Percentiles rank a stretch among this genome's conserved stretches.
These are phyloP conservation scores for Sherardia arvensis DNA, from an alignment of 257 asterid genomes.

Conservation along the genomic window DNA sequence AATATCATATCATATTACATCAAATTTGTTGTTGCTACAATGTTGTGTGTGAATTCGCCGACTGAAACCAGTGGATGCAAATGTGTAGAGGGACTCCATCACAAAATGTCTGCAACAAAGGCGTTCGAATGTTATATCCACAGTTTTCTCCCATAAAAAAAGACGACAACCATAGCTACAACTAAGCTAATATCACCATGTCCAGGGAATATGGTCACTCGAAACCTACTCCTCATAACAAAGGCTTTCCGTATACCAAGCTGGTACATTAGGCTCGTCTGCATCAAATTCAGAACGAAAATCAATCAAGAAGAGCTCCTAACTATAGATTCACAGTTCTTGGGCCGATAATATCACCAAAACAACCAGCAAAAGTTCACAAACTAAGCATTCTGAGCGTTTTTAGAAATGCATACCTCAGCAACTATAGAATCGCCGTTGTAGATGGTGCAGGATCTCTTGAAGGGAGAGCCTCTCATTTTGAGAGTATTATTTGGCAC, in stretches of 20 bases:
- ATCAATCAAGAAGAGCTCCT: not conserved
- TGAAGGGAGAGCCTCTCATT: slow-evolving; percentile 85
- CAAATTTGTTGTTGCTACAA: not conserved
- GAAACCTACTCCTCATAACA: slow-evolving; percentile 67
- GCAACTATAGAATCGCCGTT: slow-evolving; percentile 63
- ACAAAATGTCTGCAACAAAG: too few species aligned
- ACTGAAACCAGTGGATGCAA: not conserved
- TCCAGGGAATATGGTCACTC: slow-evolving; percentile 81
- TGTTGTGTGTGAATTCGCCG: not conserved
- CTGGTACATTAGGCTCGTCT: slow-evolving; percentile 86
- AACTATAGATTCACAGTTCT: not conserved
- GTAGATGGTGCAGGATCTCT: slow-evolving; percentile 83
- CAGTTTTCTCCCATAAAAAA: slow-evolving; percentile 64
- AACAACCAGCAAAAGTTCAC: not conserved
- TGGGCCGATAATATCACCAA: not conserved
- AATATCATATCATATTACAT: too few species aligned
- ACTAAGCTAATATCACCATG: slow-evolving; percentile 40
- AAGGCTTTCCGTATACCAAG: slow-evolving; percentile 54
- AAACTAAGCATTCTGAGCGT: too few species aligned
- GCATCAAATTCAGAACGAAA: slow-evolving; percentile 22
- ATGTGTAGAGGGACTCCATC: not conserved
- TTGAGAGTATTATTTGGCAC: slow-evolving; percentile 35
- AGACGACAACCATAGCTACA: slow-evolving; percentile 53
- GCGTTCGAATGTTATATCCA: too few species aligned
- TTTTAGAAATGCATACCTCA: slow-evolving; percentile 35